Evolutionary conservation across 345 rosid species (phyloP).

Genomic region (Citrus cavaleriei): DNA sequence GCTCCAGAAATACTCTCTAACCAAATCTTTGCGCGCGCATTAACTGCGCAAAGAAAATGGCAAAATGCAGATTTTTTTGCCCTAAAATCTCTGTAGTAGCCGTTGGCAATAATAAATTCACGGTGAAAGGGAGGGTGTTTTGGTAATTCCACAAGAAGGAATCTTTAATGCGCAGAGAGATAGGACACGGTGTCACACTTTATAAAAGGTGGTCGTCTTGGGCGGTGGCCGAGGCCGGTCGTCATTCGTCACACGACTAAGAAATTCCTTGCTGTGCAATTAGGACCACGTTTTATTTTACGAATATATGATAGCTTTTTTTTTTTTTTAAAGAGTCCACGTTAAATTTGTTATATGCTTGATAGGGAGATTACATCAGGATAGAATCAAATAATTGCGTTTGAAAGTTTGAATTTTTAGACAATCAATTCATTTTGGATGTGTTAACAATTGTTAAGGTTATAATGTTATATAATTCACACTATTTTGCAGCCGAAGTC

Average conservation of each 20-base stretch:
- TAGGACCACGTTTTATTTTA: slow-evolving; percentile 18
- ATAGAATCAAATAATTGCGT: too few relatives aligned
- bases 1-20: too few relatives aligned
- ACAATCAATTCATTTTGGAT: too few relatives aligned
- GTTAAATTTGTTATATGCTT: neutral
- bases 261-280: slow-evolving; percentile 4
- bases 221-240: slow-evolving; percentile 27
- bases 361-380: too few relatives aligned
- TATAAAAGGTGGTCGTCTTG: neutral
- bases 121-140: neutral
- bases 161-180: neutral
- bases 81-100: neutral
- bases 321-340: neutral
- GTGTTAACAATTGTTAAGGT: too few relatives aligned
- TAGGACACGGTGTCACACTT: slow-evolving; percentile 16
- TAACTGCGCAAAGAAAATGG: neutral
- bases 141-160: neutral
- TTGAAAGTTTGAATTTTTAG: too few relatives aligned
- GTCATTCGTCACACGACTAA: slow-evolving; percentile 21
- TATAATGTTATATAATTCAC: too few relatives aligned
- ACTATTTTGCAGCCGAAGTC: too few relatives aligned
- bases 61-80: too few relatives aligned
- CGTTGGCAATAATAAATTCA: neutral
- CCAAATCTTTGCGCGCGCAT: neutral
- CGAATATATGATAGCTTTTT: too few relatives aligned